Percentiles rank a stretch among this genome's conserved stretches.
Conservation (phyloP, 768 basidiomycete species). For the Mycena filopes region DNA sequence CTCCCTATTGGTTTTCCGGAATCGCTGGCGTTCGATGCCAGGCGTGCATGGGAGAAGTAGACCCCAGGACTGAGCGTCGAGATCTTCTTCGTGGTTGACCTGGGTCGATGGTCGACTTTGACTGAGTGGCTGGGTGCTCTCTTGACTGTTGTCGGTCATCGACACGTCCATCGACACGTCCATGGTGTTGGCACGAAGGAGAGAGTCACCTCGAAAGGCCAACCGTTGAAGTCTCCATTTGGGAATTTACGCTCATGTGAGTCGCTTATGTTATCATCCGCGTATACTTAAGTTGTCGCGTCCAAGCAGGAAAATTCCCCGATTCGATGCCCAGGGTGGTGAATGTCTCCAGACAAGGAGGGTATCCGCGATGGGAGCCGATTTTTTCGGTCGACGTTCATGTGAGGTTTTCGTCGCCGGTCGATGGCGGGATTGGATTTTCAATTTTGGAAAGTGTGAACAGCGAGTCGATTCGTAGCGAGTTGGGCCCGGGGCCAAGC, state of each 20-base stretch:
- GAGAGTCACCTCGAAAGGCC: slow-evolving; percentile 1
- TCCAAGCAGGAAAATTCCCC: background rate
- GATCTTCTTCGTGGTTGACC: background rate
- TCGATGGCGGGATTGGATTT: too few relatives aligned
- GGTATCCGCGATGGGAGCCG: too few relatives aligned
- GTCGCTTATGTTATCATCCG: slow-evolving; percentile 9
- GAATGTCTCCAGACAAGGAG: background rate
- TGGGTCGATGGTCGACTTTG: background rate
- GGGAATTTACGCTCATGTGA: slow-evolving; percentile 26
- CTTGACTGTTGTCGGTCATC: slow-evolving; percentile 4
- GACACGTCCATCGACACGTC: slow-evolving; percentile 25
- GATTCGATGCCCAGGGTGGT: background rate
- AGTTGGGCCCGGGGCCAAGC: too few relatives aligned
- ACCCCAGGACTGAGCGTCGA: slow-evolving; percentile 19
- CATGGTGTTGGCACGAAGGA: slow-evolving; percentile 7
- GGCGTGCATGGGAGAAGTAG: slow-evolving; percentile 21
- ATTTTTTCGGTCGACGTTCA: too few relatives aligned
- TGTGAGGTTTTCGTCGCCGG: too few relatives aligned
- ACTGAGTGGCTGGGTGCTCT: slow-evolving; percentile 3
- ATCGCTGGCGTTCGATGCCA: background rate
- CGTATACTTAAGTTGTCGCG: background rate
- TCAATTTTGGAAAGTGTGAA: too few relatives aligned
- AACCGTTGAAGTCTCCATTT: slow-evolving; percentile 17
- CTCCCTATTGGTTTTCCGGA: background rate
- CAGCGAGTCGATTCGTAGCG: too few relatives aligned